phyloP scores from a whole-genome alignment of 805 yeast species.

The Candida michaelii region DNA sequence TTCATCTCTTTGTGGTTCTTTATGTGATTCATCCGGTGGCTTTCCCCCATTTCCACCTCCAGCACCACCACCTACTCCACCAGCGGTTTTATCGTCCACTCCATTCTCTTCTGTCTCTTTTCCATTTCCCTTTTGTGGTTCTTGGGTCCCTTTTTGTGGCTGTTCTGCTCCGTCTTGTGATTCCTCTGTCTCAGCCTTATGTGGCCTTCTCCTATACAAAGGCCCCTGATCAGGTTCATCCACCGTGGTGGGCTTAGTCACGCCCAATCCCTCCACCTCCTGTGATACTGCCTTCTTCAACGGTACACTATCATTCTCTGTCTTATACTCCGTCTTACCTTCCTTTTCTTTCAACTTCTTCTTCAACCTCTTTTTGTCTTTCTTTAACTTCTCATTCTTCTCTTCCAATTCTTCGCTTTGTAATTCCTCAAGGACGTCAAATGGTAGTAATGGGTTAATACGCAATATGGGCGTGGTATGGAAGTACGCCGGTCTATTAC shows the following conservation, averaged over 20 bases:
- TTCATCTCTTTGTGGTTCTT: not conserved
- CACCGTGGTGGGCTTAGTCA: not conserved
- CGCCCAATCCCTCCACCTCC: constrained; percentile 8
- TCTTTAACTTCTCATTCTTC: constrained; percentile 27
- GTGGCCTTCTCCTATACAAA: not conserved
- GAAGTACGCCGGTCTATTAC: not conserved
- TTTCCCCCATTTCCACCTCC: constrained; percentile 13
- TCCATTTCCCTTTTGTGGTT: not conserved
- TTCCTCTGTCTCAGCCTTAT: too few species aligned
- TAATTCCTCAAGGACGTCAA: constrained; percentile 40
- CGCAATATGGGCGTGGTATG: constrained; percentile 4
- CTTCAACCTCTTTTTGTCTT: constrained; percentile 26
- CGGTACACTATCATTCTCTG: constrained; percentile 13
- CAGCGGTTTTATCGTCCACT: not conserved
- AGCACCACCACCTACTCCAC: constrained; percentile 7
- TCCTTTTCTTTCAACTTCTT: constrained; percentile 17
- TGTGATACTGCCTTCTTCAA: constrained; percentile 11
- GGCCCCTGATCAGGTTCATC: not conserved
- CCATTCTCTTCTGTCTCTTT: not conserved
- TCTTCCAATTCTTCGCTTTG: constrained; percentile 31
- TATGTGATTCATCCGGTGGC: constrained; percentile 3
- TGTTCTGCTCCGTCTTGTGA: not conserved
- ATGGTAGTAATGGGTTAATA: constrained; percentile 42
- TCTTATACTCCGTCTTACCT: constrained; percentile 10
- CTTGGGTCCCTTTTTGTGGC: too few species aligned